Conservation (phyloP, 2,329 filamentous ascomycete genomes). For the Akanthomyces dipterigenus region DNA sequence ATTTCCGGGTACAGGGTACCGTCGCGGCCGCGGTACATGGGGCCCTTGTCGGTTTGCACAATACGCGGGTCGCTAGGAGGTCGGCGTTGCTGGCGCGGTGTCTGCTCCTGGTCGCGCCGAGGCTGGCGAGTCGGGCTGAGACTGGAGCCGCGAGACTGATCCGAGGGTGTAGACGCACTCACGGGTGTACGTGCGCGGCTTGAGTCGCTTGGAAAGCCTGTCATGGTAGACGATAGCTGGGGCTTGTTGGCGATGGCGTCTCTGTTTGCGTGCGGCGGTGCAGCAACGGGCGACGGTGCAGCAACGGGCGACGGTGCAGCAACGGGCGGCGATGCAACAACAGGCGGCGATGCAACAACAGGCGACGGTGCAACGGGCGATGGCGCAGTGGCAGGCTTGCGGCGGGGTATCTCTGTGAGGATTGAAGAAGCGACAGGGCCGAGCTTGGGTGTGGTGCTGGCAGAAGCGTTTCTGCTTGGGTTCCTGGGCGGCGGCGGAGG, state of each 20-base stretch:
- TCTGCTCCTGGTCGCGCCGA: conserved; percentile 16
- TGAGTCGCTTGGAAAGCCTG: background rate
- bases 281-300: background rate
- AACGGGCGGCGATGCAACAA: background rate
- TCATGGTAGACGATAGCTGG: background rate
- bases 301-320: background rate
- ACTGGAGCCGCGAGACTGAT: conserved; percentile 26
- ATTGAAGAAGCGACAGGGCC: background rate
- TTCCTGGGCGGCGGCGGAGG: conserved; percentile 5
- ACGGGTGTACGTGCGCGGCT: conserved; percentile 1
- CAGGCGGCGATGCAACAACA: background rate
- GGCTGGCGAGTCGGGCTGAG: conserved; percentile 15
- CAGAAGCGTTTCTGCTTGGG: background rate
- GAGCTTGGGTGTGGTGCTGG: background rate
- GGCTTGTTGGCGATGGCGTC: background rate
- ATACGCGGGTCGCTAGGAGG: conserved; percentile 25
- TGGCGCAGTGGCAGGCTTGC: background rate
- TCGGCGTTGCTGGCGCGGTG: conserved; percentile 16
- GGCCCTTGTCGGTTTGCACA: conserved; percentile 26
- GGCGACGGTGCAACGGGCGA: background rate
- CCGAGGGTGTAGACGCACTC: background rate
- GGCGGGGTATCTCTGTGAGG: conserved; percentile 7
- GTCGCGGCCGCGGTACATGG: conserved; percentile 30
- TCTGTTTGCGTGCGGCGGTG: background rate
- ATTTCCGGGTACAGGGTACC: conserved; percentile 37